Base-by-base conservation (phyloP, 768 basidiomycete species). In the Pulveroboletus sp. region DNA sequence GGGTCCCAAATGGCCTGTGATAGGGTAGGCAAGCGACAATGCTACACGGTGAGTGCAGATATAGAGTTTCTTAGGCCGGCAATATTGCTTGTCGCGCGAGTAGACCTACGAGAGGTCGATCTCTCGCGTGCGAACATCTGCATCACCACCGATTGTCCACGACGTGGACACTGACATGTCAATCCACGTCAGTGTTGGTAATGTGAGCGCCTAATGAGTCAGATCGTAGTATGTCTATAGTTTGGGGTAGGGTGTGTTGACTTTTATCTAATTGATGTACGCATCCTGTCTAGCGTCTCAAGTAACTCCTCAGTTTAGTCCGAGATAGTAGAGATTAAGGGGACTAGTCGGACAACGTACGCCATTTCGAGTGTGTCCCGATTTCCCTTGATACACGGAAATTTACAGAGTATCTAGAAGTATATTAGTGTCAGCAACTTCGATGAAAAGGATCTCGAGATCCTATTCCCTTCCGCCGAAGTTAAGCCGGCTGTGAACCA, bases 361-460 rank as follows among this genome's bases (percentile, higher is more conserved):
- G 69, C 21, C 21, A 21, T 21, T 21, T 21, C 21, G 21, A 4
- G 21, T 21, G 21, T 21, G 21, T 4, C 33, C 9, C 24, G 27
- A 1, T 47, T 8, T 7, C 46, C 44, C 35, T 14, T 18, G 31
- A 1, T 21, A 35, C 3, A 39, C 37, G 24, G 14, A 17, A 36
- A 39, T 24, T 57, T 36, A 41, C 33, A 37, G 37, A 32, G 6
- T 18, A 17, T 8, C 5, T 84, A 82, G 78, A 83, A 32, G 13
- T 33, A 79, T 62, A 84, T 86, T 47, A 85, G 84, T 18, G 82
- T 87, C 36, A 83, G 80, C 68, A 88, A 88, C 69, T 87, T 84
- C 58, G 70, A 70, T 11, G 73, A 80, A 11, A 48, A 70, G 1
- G 74, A 89, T 27, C 74, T 87, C 18, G 63, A 76, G 39, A 71